Percentiles rank a stretch among this genome's conserved stretches.
Evolutionary conservation across 345 rosid species (phyloP).

Genomic region (Dimocarpus longan): DNA sequence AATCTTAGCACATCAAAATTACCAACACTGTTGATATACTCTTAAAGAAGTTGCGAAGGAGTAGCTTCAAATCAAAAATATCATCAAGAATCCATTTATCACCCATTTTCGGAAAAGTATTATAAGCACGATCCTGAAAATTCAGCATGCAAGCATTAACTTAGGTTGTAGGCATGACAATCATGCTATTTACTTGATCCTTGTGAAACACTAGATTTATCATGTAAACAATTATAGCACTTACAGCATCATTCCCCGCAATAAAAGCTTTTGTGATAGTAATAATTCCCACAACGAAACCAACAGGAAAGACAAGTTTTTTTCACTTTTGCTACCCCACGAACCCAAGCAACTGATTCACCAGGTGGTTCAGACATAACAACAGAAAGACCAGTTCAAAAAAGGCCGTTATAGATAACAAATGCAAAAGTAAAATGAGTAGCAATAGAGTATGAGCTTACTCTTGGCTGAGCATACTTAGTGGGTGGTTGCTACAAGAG

Average conservation of each 20-base stretch:
- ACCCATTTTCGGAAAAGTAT: constrained; percentile 96
- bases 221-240: constrained; percentile 10
- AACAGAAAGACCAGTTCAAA: constrained; percentile 94
- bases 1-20: constrained; percentile 13
- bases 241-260: constrained; percentile 97
- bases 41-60: constrained; percentile 87
- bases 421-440: constrained; percentile 97
- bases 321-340: constrained; percentile 85
- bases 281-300: constrained; percentile 82
- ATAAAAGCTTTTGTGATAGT: constrained; percentile 95
- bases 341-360: constrained; percentile 79
- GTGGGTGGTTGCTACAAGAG: constrained; percentile 77
- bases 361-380: constrained; percentile 97
- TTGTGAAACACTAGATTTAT: neutral
- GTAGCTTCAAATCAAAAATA: constrained; percentile 78
- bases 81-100: constrained; percentile 85
- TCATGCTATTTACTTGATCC: neutral
- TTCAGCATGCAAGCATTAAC: constrained; percentile 17
- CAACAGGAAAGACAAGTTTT: constrained; percentile 76
- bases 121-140: constrained; percentile 78
- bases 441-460: constrained; percentile 90
- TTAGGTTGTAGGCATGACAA: too few species aligned
- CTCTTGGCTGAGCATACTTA: constrained; percentile 86
- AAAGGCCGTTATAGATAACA: constrained; percentile 80
- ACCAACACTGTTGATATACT: constrained; percentile 92